Conservation (phyloP, 345 rosid species). For the Eucalyptus urophylla region DNA sequence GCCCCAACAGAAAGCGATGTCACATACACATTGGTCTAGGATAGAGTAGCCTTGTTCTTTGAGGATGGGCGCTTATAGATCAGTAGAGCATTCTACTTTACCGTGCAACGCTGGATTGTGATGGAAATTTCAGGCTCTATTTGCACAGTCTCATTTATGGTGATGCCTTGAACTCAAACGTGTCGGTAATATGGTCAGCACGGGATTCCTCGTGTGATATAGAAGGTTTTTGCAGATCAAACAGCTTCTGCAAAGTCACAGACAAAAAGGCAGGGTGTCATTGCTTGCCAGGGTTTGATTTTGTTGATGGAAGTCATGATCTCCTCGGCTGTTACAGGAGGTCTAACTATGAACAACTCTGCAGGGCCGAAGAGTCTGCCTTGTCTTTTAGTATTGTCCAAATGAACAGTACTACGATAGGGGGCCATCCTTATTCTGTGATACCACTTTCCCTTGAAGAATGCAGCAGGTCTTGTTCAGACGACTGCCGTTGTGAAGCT, state of each 20-base stretch:
- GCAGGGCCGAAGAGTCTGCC: not conserved
- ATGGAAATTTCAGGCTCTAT: not conserved
- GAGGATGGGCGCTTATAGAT: too few species aligned
- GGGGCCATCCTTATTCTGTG: not conserved
- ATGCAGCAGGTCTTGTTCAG: not conserved
- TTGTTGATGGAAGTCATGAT: not conserved
- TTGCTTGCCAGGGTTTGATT: not conserved
- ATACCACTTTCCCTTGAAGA: not conserved
- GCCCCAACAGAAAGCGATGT: rapidly evolving
- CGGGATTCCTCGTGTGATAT: not conserved
- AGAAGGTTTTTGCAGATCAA: not conserved
- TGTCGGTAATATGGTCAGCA: not conserved
- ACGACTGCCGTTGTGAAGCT: not conserved
- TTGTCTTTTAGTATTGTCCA: not conserved
- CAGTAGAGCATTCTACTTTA: too few species aligned
- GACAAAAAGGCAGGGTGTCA: not conserved
- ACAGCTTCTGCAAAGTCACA: not conserved
- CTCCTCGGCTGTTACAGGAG: not conserved
- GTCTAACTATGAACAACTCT: not conserved
- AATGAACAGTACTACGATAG: not conserved
- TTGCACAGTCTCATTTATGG: not conserved
- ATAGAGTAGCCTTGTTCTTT: too few species aligned
- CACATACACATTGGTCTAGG: too few species aligned
- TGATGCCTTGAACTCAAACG: not conserved
- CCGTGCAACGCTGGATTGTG: not conserved